A percentile compares a stretch with the other conserved stretches of the same genome.
phyloP scores from a whole-genome alignment of 2,329 filamentous ascomycete genomes.

The Achaetomium macrosporum region DNA sequence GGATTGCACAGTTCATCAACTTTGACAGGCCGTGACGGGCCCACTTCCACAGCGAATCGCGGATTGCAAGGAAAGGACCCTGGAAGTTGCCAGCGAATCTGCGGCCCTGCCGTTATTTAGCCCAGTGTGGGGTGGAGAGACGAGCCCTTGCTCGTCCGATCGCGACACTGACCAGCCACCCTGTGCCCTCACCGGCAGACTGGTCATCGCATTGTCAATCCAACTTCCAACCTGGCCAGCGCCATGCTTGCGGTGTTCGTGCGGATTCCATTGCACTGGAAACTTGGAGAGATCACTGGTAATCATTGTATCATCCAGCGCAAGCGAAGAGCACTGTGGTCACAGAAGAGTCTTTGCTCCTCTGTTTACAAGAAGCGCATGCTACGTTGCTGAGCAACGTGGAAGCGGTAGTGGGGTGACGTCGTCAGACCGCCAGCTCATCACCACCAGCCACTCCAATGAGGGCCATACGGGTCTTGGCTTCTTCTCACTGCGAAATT shows the following conservation, averaged over 20 bases:
- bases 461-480: background rate
- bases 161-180: constrained; percentile 5
- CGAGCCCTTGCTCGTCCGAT: constrained; percentile 6
- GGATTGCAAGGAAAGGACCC: constrained; percentile 15
- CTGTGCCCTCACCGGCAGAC: background rate
- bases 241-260: background rate
- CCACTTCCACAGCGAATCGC: constrained; percentile 27
- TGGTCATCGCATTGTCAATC: background rate
- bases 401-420: background rate
- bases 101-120: constrained; percentile 8
- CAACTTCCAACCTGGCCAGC: background rate
- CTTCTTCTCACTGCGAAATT: background rate
- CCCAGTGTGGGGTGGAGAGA: constrained; percentile 4
- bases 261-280: background rate
- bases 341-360: background rate
- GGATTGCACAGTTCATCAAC: constrained; percentile 27
- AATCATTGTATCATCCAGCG: background rate
- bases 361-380: background rate
- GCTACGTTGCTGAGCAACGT: background rate
- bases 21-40: constrained; percentile 27
- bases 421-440: background rate
- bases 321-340: background rate
- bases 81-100: constrained; percentile 17
- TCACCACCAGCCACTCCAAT: background rate
- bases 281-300: background rate